These are phyloP conservation scores for Solioccasus polychromus DNA, from an alignment of 768 basidiomycete species.

Conservation along the genomic window DNA sequence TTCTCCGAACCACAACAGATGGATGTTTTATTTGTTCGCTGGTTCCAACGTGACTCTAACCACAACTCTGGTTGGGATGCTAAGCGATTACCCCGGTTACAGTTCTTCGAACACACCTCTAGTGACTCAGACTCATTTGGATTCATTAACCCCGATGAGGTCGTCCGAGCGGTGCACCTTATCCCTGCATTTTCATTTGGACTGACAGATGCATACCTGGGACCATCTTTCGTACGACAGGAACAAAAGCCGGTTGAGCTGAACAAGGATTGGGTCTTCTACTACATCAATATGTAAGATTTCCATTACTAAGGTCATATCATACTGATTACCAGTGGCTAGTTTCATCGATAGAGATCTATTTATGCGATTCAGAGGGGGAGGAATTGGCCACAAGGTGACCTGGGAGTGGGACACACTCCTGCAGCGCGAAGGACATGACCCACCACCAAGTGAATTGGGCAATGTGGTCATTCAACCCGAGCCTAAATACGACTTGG, in stretches of 20 bases:
- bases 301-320: too few relatives aligned
- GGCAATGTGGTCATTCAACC: too few relatives aligned
- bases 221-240: constrained; percentile 1
- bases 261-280: too few relatives aligned
- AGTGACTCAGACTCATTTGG: too few relatives aligned
- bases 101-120: constrained; percentile 37
- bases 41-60: constrained; percentile 32
- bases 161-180: constrained; percentile 41
- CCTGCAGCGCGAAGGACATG: not conserved
- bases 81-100: constrained; percentile 34
- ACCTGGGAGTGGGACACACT: constrained; percentile 7
- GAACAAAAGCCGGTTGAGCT: not conserved
- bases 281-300: too few relatives aligned
- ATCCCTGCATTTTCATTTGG: constrained; percentile 48
- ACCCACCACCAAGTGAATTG: too few relatives aligned
- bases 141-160: too few relatives aligned
- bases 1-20: not conserved
- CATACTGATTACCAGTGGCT: too few relatives aligned
- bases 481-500: too few relatives aligned
- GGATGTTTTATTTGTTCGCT: constrained; percentile 32
- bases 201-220: too few relatives aligned
- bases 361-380: constrained; percentile 29
- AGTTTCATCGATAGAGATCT: constrained; percentile 3
- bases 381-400: constrained; percentile 30
- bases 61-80: constrained; percentile 24